Percentiles rank a stretch among this genome's conserved stretches.
Evolutionary conservation across 73 alveolate species (phyloP).

Genomic region (Stentor coeruleus): DNA sequence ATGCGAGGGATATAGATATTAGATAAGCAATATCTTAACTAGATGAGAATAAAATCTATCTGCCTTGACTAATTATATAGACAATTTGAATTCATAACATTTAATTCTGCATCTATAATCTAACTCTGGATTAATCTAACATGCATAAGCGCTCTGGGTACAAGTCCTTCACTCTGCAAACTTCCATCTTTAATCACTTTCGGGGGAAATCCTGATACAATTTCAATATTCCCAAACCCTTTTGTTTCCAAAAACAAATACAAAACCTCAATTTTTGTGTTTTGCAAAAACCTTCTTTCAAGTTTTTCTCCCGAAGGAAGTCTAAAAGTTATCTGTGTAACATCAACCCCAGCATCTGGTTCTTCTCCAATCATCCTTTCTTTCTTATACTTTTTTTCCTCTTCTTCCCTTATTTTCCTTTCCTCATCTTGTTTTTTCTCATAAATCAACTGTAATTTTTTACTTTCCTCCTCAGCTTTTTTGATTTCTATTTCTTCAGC

Average conservation of each 20-base stretch:
- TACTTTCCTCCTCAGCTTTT: background rate
- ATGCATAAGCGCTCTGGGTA: too few species aligned
- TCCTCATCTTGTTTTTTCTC: background rate
- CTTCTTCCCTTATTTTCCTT: background rate
- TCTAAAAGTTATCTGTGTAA: background rate
- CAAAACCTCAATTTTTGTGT: background rate
- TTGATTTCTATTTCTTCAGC: background rate
- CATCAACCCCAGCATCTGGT: background rate
- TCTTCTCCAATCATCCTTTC: background rate
- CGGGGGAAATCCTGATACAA: background rate
- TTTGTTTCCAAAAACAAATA: background rate
- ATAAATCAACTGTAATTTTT: background rate
- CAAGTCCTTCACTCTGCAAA: too few species aligned
- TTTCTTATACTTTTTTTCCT: background rate
- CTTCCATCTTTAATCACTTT: too few species aligned
- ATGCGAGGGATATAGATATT: too few species aligned
- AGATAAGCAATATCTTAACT: too few species aligned
- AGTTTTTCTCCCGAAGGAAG: slow-evolving; percentile 12
- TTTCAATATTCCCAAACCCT: background rate
- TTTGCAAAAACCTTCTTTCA: background rate
- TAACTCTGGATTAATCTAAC: too few species aligned
- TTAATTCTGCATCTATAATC: too few species aligned
- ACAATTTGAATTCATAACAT: too few species aligned
- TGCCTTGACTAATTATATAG: too few species aligned
- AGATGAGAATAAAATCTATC: too few species aligned